Evolutionary conservation across 2,329 filamentous ascomycete species (phyloP).

Genomic region (Neurospora crassa): DNA sequence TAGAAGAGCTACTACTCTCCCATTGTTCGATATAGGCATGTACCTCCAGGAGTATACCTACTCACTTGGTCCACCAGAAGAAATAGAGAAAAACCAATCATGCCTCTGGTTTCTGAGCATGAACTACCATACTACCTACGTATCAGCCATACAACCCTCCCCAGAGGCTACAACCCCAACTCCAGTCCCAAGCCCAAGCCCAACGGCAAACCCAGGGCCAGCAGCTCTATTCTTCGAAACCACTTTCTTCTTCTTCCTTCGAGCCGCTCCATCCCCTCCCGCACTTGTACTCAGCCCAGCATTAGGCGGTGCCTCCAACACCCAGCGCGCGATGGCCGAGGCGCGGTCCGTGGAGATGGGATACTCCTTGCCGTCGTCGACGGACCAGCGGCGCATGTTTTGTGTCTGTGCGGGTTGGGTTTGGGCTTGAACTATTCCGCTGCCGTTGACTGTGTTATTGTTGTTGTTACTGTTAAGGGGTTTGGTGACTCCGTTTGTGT

Average conservation of each 20-base stretch:
- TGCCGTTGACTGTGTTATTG: background rate
- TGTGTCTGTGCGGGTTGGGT: background rate
- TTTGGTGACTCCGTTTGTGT: background rate
- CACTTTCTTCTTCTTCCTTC: conserved; percentile 27
- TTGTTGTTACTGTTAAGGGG: no score
- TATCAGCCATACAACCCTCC: background rate
- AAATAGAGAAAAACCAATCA: no score
- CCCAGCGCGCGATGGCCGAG: conserved; percentile 59
- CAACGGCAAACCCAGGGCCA: background rate
- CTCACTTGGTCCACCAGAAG: no score
- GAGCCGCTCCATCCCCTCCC: conserved; percentile 23
- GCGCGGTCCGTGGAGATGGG: conserved; percentile 62
- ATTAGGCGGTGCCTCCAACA: conserved; percentile 44
- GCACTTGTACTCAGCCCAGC: conserved; percentile 17
- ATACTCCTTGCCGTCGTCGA: conserved; percentile 59
- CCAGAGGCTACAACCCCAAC: no score
- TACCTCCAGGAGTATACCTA: no score
- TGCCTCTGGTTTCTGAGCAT: background rate
- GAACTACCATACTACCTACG: background rate
- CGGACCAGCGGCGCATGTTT: conserved; percentile 45
- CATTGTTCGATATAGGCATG: no score
- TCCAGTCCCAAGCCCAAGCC: no score
- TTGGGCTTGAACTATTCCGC: background rate
- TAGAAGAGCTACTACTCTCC: no score
- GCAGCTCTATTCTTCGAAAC: conserved; percentile 2